These are phyloP conservation scores for Centella asiatica DNA, from an alignment of 129 eudicot genomes.

Conservation along the genomic window DNA sequence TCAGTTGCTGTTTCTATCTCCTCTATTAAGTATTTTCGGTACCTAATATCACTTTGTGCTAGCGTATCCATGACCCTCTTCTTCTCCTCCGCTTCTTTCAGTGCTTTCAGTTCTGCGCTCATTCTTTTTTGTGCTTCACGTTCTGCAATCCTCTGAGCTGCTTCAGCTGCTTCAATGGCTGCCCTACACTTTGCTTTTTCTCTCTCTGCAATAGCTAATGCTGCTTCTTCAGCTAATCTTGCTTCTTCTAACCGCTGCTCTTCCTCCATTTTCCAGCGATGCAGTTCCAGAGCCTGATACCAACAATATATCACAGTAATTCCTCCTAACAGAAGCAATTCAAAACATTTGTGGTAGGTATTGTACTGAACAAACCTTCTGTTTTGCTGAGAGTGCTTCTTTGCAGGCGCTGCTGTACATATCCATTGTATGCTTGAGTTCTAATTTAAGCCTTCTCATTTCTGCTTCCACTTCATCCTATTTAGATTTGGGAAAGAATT, in stretches of 20 bases:
- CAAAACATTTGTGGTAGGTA: not conserved
- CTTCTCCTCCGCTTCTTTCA: slow-evolving; percentile 44
- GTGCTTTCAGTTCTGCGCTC: slow-evolving; percentile 49
- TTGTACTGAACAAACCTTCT: slow-evolving; percentile 27
- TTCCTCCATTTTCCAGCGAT: slow-evolving; percentile 45
- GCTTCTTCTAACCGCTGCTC: slow-evolving; percentile 38
- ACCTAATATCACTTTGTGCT: slow-evolving; percentile 34
- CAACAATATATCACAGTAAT: not conserved
- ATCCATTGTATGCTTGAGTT: slow-evolving; percentile 64
- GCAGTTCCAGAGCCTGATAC: slow-evolving; percentile 47
- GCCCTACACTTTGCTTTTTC: slow-evolving; percentile 48
- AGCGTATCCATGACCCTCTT: slow-evolving; percentile 32
- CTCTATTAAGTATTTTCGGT: slow-evolving; percentile 46
- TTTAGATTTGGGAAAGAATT: slow-evolving; percentile 1
- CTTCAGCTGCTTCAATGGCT: slow-evolving; percentile 63
- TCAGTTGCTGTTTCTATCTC: slow-evolving; percentile 58
- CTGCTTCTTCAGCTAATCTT: slow-evolving; percentile 46
- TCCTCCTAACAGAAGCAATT: not conserved
- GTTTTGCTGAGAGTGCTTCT: slow-evolving; percentile 63
- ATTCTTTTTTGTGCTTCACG: slow-evolving; percentile 51
- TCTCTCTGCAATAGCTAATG: slow-evolving; percentile 46
- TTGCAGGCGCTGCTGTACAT: slow-evolving; percentile 66
- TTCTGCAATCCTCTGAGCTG: slow-evolving; percentile 49
- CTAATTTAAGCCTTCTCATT: slow-evolving; percentile 54
- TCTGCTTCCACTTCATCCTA: slow-evolving; percentile 66